phyloP scores from a whole-genome alignment of 2,329 filamentous ascomycete genomes.

The Clarireedia sp. region DNA sequence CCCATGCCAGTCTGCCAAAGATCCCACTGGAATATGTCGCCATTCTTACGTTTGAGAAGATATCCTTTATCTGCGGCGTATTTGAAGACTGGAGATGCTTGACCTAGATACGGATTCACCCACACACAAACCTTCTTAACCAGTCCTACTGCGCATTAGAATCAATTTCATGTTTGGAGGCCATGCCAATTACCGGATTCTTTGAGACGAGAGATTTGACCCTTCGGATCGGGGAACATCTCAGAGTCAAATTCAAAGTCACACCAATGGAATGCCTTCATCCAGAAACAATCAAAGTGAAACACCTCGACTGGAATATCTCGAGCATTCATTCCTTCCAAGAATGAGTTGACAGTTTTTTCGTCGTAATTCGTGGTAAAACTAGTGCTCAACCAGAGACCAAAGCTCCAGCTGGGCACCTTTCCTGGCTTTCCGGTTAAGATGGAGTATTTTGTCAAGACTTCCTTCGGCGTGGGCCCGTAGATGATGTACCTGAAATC shows the following conservation, averaged over 20 bases:
- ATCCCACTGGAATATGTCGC: constrained; percentile 56
- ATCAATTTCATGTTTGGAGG: no score
- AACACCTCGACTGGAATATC: constrained; percentile 53
- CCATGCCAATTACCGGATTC: constrained; percentile 29
- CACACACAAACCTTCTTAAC: constrained; percentile 45
- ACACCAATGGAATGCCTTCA: constrained; percentile 57
- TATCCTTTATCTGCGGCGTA: constrained; percentile 49
- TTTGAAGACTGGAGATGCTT: constrained; percentile 50
- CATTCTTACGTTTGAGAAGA: constrained; percentile 50
- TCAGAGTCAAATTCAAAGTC: constrained; percentile 52
- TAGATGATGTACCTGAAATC: constrained; percentile 53
- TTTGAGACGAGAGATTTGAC: constrained; percentile 46
- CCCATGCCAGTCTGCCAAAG: constrained; percentile 58
- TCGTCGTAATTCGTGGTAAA: constrained; percentile 56
- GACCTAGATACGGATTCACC: constrained; percentile 56
- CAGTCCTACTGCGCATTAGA: constrained; percentile 28
- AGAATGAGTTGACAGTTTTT: constrained; percentile 47
- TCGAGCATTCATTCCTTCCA: constrained; percentile 49
- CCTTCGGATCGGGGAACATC: constrained; percentile 51
- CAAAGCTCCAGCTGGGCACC: constrained; percentile 67
- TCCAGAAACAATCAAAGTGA: constrained; percentile 58
- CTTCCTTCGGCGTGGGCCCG: constrained; percentile 63
- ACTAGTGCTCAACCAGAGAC: constrained; percentile 67
- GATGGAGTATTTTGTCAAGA: constrained; percentile 57
- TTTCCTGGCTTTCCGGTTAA: constrained; percentile 58